A percentile compares a stretch with the other conserved stretches of the same genome.
These are phyloP conservation scores for Exophiala spinifera DNA, from an alignment of 2,329 filamentous ascomycete species.

Conservation along the genomic window DNA sequence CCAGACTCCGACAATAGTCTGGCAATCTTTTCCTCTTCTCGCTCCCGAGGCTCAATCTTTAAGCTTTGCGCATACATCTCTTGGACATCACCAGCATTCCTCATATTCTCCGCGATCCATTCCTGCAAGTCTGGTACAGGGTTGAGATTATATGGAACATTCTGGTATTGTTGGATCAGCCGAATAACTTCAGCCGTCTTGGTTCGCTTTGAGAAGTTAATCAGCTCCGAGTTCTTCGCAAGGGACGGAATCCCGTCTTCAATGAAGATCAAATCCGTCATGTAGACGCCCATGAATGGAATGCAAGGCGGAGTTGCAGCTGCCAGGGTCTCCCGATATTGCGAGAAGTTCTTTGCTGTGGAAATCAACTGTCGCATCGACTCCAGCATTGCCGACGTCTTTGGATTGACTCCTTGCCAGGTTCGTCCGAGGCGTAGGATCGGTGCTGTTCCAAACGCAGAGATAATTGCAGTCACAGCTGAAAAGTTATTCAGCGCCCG, in stretches of 20 bases:
- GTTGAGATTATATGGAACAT: conserved; percentile 89
- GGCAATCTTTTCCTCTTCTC: conserved; percentile 99
- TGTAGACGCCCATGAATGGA: conserved; percentile 95
- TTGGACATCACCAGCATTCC: conserved; percentile 90
- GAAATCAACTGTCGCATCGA: conserved; percentile 93
- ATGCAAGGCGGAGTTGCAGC: conserved; percentile 94
- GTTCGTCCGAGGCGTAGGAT: conserved; percentile 91
- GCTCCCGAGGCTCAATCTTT: conserved; percentile 86
- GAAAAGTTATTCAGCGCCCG: conserved; percentile 93
- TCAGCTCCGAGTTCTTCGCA: conserved; percentile 92
- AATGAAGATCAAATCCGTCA: conserved; percentile 97
- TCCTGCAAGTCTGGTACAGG: conserved; percentile 89
- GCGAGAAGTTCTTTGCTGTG: conserved; percentile 96
- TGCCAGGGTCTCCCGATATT: conserved; percentile 91
- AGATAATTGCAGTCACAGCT: conserved; percentile 95
- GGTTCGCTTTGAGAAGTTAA: conserved; percentile 97
- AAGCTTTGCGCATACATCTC: conserved; percentile 99
- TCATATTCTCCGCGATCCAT: conserved; percentile 95
- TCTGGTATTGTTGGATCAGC: conserved; percentile 98
- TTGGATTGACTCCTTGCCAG: conserved; percentile 88
- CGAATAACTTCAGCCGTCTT: conserved; percentile 98
- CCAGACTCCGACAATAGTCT: conserved; percentile 57
- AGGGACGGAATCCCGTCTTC: conserved; percentile 96
- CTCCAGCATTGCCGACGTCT: conserved; percentile 76
- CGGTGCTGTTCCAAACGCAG: conserved; percentile 86